Evolutionary conservation across 306 rosid species (phyloP).

Genomic region (Chamaecrista fasciculata): DNA sequence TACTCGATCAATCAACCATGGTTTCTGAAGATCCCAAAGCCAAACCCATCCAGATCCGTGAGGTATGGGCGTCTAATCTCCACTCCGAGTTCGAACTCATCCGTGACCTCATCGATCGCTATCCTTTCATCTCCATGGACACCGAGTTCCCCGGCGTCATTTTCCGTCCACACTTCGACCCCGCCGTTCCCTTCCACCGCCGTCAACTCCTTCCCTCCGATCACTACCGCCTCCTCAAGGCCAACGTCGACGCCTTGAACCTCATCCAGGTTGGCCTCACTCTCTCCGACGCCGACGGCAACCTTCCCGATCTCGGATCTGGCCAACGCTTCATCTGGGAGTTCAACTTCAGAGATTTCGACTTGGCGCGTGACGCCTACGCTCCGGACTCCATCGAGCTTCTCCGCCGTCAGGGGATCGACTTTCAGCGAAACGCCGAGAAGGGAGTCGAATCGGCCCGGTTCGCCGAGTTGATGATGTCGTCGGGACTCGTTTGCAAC

Average conservation of each 20-base stretch:
- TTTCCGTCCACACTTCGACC: slow-evolving; percentile 33
- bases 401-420: slow-evolving; percentile 58
- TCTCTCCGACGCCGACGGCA: slow-evolving; percentile 52
- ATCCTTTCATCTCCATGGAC: slow-evolving; percentile 63
- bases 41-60: slow-evolving; percentile 43
- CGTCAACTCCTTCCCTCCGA: slow-evolving; percentile 45
- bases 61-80: slow-evolving; percentile 62
- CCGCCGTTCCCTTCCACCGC: slow-evolving; percentile 23
- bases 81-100: slow-evolving; percentile 54
- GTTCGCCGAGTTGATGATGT: slow-evolving; percentile 56
- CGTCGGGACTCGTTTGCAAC: slow-evolving; percentile 58
- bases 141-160: slow-evolving; percentile 73
- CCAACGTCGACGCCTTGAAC: slow-evolving; percentile 67
- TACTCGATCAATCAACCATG: too few relatives aligned
- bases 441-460: slow-evolving; percentile 41
- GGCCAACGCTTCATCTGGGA: slow-evolving; percentile 56
- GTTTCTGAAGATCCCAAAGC: slow-evolving; percentile 12
- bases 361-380: slow-evolving; percentile 47
- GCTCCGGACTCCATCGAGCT: slow-evolving; percentile 66
- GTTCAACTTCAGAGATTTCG: slow-evolving; percentile 68
- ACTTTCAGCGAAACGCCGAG: slow-evolving; percentile 43
- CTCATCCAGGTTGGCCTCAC: slow-evolving; percentile 77
- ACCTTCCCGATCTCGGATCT: slow-evolving; percentile 60
- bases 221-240: slow-evolving; percentile 52
- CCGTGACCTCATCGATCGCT: slow-evolving; percentile 30